phyloP scores from a whole-genome alignment of 169 alveolate species.

The Plasmodium gaboni region DNA sequence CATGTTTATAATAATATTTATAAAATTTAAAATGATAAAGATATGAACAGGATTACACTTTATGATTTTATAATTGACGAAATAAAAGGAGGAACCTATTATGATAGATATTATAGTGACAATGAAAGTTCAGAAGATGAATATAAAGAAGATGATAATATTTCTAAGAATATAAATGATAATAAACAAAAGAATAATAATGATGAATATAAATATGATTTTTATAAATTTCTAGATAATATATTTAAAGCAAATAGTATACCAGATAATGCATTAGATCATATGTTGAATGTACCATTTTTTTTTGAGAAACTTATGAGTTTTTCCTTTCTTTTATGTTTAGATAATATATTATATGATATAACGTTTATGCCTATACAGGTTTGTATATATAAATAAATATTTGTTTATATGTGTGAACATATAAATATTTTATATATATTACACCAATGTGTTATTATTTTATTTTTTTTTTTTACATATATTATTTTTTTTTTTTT shows the following conservation, averaged over 20 bases:
- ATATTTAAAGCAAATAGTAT: slow-evolving; percentile 56
- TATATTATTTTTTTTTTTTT: too few relatives aligned
- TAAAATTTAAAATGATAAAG: slow-evolving; percentile 29
- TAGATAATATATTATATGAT: slow-evolving; percentile 83
- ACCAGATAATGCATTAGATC: slow-evolving; percentile 76
- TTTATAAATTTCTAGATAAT: slow-evolving; percentile 62
- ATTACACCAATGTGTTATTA: not conserved
- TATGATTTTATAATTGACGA: slow-evolving; percentile 74
- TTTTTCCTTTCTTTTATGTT: slow-evolving; percentile 78
- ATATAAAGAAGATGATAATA: not conserved
- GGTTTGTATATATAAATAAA: slow-evolving; percentile 1
- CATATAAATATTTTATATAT: not conserved
- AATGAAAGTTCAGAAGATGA: slow-evolving; percentile 22
- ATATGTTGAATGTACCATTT: slow-evolving; percentile 81
- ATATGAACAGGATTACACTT: slow-evolving; percentile 68
- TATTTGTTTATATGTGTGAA: not conserved
- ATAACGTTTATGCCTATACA: slow-evolving; percentile 85
- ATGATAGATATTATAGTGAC: slow-evolving; percentile 51
- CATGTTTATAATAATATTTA: too few relatives aligned
- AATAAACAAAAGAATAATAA: not conserved
- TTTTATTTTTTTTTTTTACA: not conserved
- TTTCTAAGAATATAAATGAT: not conserved
- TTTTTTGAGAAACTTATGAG: slow-evolving; percentile 80
- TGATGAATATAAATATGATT: slow-evolving; percentile 57
- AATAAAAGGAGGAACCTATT: slow-evolving; percentile 66